phyloP scores from a whole-genome alignment of 169 alveolate genomes.

The Neospora caninum region DNA sequence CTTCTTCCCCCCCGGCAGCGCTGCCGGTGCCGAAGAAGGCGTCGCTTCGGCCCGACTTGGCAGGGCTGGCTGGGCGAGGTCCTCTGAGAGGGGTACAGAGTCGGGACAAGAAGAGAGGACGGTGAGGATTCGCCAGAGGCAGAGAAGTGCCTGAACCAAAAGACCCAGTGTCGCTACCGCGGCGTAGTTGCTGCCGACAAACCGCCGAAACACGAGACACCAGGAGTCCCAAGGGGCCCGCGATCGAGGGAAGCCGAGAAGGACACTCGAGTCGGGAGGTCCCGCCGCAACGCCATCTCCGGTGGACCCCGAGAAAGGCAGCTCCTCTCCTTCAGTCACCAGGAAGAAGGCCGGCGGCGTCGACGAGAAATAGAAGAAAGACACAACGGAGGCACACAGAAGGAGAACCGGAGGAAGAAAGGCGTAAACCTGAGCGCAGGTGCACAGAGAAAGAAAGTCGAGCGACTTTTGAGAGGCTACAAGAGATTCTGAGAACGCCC shows the following conservation, averaged over 20 bases:
- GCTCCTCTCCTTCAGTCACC: neutral
- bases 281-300: neutral
- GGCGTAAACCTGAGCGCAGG: neutral
- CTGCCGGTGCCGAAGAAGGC: neutral
- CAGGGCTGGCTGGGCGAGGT: neutral
- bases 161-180: neutral
- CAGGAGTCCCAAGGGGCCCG: neutral
- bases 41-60: neutral
- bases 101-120: neutral
- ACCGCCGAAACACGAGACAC: neutral
- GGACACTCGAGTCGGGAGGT: neutral
- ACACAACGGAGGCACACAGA: neutral
- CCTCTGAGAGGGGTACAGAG: neutral
- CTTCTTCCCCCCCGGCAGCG: neutral
- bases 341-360: neutral
- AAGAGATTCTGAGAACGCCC: too few relatives aligned
- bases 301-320: neutral
- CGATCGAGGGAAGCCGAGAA: neutral
- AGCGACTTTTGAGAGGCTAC: too few relatives aligned
- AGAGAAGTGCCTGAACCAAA: neutral
- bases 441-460: too few relatives aligned
- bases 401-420: neutral
- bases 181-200: neutral
- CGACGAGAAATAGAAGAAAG: neutral
- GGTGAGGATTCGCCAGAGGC: neutral